Base-by-base conservation (phyloP, 768 basidiomycete genomes). In the Xerocomus brunneocitrinus region DNA sequence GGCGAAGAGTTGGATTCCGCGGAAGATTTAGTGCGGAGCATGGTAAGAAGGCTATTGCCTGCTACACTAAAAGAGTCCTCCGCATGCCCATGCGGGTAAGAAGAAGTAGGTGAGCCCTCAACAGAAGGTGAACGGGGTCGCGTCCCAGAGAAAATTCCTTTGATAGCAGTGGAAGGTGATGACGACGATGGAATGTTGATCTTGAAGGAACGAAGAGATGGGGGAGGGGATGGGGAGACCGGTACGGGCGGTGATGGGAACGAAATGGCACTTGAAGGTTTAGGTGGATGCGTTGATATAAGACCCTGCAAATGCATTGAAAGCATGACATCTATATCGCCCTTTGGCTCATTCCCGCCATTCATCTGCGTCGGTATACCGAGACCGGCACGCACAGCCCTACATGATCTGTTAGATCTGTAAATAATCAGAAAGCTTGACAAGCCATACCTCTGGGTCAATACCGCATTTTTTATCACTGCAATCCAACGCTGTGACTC, bases 311-410 rank as follows among this genome's bases (percentile, higher is more conserved):
- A 75, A 45, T 84, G 83, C 76, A 91, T 88, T 30, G 86, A 85
- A 34, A 91, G 75, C 80, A 89, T 87, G 44, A 90, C 89, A 64
- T 91, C 89, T 74, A 91, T 80, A 62, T 91, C 89, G 6, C 89
- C 89, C 43, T 83, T 76, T 22, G 87, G 87, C 55, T 89, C 89
- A 27, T 78, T 71, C 14, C 72, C 73, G 22, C 75, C 71, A 3
- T 71, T 59, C 22, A 70, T 69, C 38, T 71, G 71, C 0, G 75
- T 64, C 27, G 80, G 69, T 24, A 74, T 68, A 32, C 80, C 79
- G 12, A 90, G 67, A 14, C 88, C 88, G 8, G 83, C 86, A 22
- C 85, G 84, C 27, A 86, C 71, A 36, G 86, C 82, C 59, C 88
- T 90, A 54, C 2, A 6, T 3, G 3, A 42, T 13, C 28, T 22